These are phyloP conservation scores for Leccinum fuscescens DNA, from an alignment of 1,284 basidiomycete species.

Conservation along the genomic window DNA sequence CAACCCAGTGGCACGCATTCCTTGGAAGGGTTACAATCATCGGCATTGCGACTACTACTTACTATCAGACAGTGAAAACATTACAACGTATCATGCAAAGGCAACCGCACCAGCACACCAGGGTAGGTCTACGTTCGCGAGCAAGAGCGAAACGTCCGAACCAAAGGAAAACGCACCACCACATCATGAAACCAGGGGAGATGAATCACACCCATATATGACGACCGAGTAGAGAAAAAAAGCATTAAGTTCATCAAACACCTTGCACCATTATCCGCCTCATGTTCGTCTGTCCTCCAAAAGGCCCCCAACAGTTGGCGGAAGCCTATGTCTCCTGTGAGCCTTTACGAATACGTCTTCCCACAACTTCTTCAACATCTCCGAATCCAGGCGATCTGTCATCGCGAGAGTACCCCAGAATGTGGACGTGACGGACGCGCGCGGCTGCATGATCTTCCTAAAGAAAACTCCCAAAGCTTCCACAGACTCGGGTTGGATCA, in stretches of 20 bases:
- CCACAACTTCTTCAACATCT: constrained; percentile 16
- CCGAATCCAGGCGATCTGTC: constrained; percentile 18
- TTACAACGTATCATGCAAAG: not conserved
- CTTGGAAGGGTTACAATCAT: not conserved
- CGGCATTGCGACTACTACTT: not conserved
- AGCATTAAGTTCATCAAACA: not conserved
- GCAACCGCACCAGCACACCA: not conserved
- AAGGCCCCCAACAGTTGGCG: not conserved
- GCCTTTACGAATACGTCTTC: constrained; percentile 25
- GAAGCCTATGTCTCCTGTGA: not conserved
- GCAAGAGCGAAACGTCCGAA: not conserved
- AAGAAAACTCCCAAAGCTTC: constrained; percentile 19
- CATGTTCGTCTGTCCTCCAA: not conserved
- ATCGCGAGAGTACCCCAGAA: constrained; percentile 20
- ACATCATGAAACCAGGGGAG: not conserved
- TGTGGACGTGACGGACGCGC: not conserved
- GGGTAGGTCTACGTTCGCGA: not conserved
- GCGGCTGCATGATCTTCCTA: constrained; percentile 12
- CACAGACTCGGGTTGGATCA: constrained; percentile 17
- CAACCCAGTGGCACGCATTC: not conserved
- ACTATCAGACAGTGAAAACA: not conserved
- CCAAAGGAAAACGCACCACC: not conserved
- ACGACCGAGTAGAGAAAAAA: not conserved
- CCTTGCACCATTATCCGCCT: not conserved
- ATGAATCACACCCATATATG: not conserved